These are phyloP conservation scores for Gelatoporia subvermispora DNA, from an alignment of 768 basidiomycete species.

Conservation along the genomic window DNA sequence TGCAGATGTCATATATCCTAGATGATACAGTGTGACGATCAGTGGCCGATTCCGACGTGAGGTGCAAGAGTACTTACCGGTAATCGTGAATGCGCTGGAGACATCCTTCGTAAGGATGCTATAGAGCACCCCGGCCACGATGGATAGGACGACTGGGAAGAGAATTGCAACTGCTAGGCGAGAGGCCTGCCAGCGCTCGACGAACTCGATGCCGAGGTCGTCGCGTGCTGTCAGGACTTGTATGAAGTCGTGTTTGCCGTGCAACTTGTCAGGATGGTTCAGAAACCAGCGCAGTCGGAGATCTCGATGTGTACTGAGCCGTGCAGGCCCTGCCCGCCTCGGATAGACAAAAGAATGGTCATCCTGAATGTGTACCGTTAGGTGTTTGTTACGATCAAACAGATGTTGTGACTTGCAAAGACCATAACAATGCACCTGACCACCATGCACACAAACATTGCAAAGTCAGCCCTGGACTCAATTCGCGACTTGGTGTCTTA, in stretches of 20 bases:
- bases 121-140: conserved; percentile 4
- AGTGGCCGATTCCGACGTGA: neutral
- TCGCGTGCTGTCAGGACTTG: conserved; percentile 1
- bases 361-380: neutral
- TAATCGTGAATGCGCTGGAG: conserved; percentile 10
- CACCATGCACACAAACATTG: too few relatives aligned
- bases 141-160: conserved; percentile 1
- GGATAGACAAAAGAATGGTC: conserved; percentile 4
- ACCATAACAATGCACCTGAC: neutral
- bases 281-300: conserved; percentile 10
- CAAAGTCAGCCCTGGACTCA: too few relatives aligned
- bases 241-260: conserved; percentile 9
- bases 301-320: conserved; percentile 1
- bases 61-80: conserved; percentile 3
- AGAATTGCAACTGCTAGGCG: conserved; percentile 6
- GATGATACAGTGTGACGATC: neutral
- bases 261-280: conserved; percentile 6
- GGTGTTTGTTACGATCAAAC: neutral
- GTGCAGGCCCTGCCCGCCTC: conserved; percentile 3
- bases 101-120: neutral
- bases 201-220: conserved; percentile 11
- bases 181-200: conserved; percentile 11
- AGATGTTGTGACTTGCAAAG: neutral
- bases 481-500: neutral
- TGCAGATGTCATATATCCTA: conserved; percentile 7